Percentiles rank a stretch among this genome's conserved stretches.
Conservation (phyloP, 192 early-diverging fungal species). For the Coemansia sp. region DNA sequence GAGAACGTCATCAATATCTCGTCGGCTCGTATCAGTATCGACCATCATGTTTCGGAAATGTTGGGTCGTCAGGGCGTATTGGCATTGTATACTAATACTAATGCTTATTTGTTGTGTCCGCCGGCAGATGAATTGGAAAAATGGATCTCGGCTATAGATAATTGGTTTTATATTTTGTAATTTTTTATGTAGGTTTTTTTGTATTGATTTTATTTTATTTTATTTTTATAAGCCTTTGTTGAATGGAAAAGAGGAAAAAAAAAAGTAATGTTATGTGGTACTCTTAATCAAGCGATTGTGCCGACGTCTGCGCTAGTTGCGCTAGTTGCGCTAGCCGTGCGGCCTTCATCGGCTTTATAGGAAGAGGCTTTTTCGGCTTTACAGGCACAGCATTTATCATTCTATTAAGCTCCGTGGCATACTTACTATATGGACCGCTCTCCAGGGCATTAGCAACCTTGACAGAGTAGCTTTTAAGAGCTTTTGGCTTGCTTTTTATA, state of each 20-base stretch:
- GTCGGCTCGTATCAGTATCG: conserved; percentile 55
- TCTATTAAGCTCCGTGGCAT: not conserved
- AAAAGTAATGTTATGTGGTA: too few species aligned
- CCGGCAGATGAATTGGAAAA: conserved; percentile 30
- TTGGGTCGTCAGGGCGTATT: conserved; percentile 30
- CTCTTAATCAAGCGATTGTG: too few species aligned
- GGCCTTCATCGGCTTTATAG: too few species aligned
- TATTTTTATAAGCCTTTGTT: conserved; percentile 6
- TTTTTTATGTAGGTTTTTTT: not conserved
- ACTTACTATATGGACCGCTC: not conserved
- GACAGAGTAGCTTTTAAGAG: not conserved
- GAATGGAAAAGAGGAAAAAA: not conserved
- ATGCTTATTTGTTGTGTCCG: conserved; percentile 35
- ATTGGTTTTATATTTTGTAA: conserved; percentile 50
- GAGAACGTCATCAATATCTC: conserved; percentile 76
- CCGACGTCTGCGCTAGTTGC: too few species aligned
- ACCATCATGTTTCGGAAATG: conserved; percentile 32
- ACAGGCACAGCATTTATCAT: not conserved
- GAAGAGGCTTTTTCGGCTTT: not conserved
- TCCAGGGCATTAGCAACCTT: not conserved
- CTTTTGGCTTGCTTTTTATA: not conserved
- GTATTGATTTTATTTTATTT: conserved; percentile 9
- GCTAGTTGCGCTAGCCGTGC: too few species aligned
- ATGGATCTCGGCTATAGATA: conserved; percentile 56
- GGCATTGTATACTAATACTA: conserved; percentile 44